Percentiles rank a stretch among this genome's conserved stretches.
These are phyloP conservation scores for Ceratorhiza oryzae-sativae DNA, from an alignment of 1,284 basidiomycete genomes.

Conservation along the genomic window DNA sequence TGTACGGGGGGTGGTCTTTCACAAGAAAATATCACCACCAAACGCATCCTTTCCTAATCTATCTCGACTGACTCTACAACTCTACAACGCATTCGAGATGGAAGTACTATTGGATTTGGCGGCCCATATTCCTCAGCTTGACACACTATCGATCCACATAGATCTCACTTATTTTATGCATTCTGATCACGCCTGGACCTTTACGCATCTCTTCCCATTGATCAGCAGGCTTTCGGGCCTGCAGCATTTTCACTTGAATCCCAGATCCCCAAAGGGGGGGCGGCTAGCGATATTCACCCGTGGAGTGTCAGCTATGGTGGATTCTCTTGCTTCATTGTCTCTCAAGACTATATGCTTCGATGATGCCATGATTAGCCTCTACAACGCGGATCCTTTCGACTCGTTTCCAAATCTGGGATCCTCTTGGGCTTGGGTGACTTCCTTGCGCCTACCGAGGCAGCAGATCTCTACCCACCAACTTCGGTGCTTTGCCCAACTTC, in stretches of 20 bases:
- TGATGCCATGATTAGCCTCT: background rate
- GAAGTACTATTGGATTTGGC: background rate
- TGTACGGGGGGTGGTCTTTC: background rate
- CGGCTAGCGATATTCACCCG: background rate
- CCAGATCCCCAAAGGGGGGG: background rate
- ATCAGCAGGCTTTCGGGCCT: background rate
- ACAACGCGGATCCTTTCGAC: background rate
- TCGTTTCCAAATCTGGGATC: background rate
- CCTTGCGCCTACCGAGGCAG: background rate
- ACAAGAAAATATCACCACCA: background rate
- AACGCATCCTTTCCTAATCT: background rate
- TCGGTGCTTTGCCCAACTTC: background rate
- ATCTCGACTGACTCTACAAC: background rate
- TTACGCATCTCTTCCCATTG: background rate
- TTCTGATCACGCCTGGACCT: background rate
- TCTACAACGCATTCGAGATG: background rate
- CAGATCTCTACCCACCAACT: background rate
- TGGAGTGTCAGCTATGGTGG: background rate
- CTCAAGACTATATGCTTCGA: constrained; percentile 10
- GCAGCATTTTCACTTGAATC: background rate
- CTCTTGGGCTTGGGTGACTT: background rate
- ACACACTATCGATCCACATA: background rate
- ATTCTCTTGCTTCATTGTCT: background rate
- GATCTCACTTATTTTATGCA: background rate
- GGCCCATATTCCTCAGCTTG: background rate